These are phyloP conservation scores for Hansenula lynferdii DNA, from an alignment of 1,139 yeast species.

Conservation along the genomic window DNA sequence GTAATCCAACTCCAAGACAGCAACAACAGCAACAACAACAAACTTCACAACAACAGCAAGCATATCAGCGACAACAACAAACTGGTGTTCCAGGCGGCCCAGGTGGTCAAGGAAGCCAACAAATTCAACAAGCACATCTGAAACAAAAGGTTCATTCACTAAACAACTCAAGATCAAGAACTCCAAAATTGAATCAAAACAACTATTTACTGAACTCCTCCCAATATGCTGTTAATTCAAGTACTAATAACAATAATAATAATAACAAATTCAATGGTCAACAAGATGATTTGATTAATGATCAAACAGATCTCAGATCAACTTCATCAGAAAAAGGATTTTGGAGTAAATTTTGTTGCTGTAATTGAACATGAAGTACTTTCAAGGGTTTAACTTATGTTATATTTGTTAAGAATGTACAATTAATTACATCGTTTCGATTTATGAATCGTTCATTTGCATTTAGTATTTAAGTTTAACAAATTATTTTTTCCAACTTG, in stretches of 20 bases:
- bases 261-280: constrained; percentile 17
- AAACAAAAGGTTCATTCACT: constrained; percentile 23
- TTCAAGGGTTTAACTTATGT: too few species aligned
- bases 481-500: too few species aligned
- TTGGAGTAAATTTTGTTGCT: constrained; percentile 22
- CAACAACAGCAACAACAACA: constrained; percentile 28
- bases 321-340: constrained; percentile 19
- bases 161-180: constrained; percentile 22
- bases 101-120: constrained; percentile 3
- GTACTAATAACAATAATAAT: constrained; percentile 2
- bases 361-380: constrained; percentile 15
- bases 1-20: constrained; percentile 60
- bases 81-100: constrained; percentile 4
- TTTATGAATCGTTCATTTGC: too few species aligned
- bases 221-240: constrained; percentile 18
- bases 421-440: too few species aligned
- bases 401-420: too few species aligned
- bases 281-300: constrained; percentile 19
- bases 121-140: constrained; percentile 16
- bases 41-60: constrained; percentile 13
- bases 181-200: constrained; percentile 18
- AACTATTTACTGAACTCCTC: constrained; percentile 21
- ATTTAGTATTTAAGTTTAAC: too few species aligned
- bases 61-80: constrained; percentile 20
- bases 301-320: constrained; percentile 19